phyloP scores from a whole-genome alignment of 2,329 filamentous ascomycete species.

The Neofusicoccum cordaticola region DNA sequence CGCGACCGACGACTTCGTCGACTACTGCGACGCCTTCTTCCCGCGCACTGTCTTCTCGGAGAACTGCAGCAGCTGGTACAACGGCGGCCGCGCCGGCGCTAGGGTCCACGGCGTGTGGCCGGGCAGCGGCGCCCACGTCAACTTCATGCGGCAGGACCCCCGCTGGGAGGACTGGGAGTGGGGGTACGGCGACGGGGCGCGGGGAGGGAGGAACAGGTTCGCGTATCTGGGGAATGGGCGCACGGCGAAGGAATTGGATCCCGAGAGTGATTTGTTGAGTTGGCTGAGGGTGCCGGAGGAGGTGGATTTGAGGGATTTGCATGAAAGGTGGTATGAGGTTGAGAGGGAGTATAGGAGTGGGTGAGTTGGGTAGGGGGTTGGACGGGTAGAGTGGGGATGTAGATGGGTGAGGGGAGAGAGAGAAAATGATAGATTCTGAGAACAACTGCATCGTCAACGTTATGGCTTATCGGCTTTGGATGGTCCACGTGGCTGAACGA shows the following conservation, averaged over 20 bases:
- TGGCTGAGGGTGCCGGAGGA: conserved; percentile 59
- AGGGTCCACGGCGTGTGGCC: conserved; percentile 69
- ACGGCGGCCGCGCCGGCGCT: conserved; percentile 53
- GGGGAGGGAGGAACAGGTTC: conserved; percentile 49
- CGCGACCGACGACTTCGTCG: conserved; percentile 63
- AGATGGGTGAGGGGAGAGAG: too few species aligned
- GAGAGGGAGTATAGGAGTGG: not conserved
- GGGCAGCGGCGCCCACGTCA: conserved; percentile 62
- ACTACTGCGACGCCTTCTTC: conserved; percentile 55
- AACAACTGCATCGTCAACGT: too few species aligned
- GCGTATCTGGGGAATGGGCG: conserved; percentile 67
- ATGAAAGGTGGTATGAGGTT: conserved; percentile 63
- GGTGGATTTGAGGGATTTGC: conserved; percentile 59
- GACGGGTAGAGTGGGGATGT: too few species aligned
- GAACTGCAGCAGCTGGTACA: conserved; percentile 70
- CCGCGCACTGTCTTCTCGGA: conserved; percentile 55
- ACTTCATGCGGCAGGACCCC: conserved; percentile 55
- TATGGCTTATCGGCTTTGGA: too few species aligned
- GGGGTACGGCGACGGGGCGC: conserved; percentile 32
- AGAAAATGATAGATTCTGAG: too few species aligned
- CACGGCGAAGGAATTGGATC: conserved; percentile 58
- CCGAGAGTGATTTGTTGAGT: conserved; percentile 58
- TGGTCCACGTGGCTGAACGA: too few species aligned
- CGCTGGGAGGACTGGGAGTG: conserved; percentile 61
- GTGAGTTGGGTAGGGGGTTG: too few species aligned